Base-by-base conservation (phyloP, 441 rosid species). In the Eutrema salsugineum region DNA sequence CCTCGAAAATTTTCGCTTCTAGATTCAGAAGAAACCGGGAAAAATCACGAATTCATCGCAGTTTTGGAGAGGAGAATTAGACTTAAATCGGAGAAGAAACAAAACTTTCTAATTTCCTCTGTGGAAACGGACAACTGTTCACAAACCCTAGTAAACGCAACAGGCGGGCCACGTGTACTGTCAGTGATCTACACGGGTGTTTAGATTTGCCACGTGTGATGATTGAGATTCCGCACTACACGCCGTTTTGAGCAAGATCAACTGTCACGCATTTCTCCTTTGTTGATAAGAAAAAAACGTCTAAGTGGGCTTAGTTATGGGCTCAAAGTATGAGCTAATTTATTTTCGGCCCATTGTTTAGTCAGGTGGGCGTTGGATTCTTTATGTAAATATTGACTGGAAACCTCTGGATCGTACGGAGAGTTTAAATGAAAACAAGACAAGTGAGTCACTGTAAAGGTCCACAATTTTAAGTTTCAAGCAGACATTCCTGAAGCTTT, bases 401-500 rank as follows among this genome's bases (percentile, higher is more conserved):
- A 58, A 46, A 57, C 22, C 20, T 36, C n/a, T 1, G 40, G 6
- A 0, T 17, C 0, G 46, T 51, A 27, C 55, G 5, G 55, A 62
- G 47, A 39, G 59, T 62, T 61, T 39, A 51, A 42, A 20, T 42
- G 63, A 30, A 16, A 44, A 63, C 20, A 71, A 11, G 70, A 53
- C 63, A 43, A 63, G 63, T 33, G 16, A 12, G 20, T 8, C n/a
- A 54, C 7, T 28, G 3, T 30, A 10, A 5, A 8, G 69, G 76
- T 62, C 68, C 54, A 62, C 63, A 62, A 6, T 61, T 54, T 61
- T n/a, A 42, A 71, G 11, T 42, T 42, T 16, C 2, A 22, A 43
- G 70, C 32, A 63, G 64, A 72, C 76, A 54, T 72, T 72, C 76
- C 28, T 68, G 44, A 32, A 54, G 24, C 22, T 43, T 42, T 32